Evolutionary conservation across 2,329 filamentous ascomycete genomes (phyloP).

Genomic region (Fusarium austroafricanum): DNA sequence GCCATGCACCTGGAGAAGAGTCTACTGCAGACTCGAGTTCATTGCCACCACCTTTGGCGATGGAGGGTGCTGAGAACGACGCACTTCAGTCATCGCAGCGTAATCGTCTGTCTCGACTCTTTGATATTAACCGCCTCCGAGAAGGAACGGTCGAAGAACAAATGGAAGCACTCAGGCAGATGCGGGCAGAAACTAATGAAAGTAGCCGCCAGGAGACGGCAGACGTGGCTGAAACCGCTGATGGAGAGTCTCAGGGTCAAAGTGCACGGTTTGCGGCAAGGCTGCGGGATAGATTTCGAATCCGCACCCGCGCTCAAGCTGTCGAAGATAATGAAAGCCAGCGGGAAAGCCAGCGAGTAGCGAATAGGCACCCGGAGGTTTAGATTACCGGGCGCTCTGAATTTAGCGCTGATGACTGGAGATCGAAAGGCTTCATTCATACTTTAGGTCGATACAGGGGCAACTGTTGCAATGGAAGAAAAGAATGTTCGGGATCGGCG

Average conservation of each 20-base stretch:
- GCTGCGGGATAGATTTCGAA: conserved; percentile 65
- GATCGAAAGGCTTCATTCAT: conserved; percentile 3
- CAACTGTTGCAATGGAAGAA: background rate
- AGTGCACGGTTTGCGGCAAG: conserved; percentile 60
- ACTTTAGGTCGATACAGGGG: background rate
- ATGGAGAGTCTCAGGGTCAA: conserved; percentile 53
- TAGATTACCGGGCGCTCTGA: background rate
- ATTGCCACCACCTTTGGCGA: conserved; percentile 56
- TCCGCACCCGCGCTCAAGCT: conserved; percentile 60
- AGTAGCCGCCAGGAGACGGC: conserved; percentile 31
- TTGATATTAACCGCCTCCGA: conserved; percentile 68
- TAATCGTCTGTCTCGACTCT: conserved; percentile 62
- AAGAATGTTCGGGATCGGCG: conserved; percentile 33
- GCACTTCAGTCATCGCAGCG: conserved; percentile 51
- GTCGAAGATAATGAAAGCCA: conserved; percentile 33
- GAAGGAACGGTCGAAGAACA: conserved; percentile 71
- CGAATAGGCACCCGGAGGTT: background rate
- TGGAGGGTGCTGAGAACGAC: conserved; percentile 54
- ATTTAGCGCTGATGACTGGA: background rate
- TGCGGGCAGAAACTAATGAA: conserved; percentile 47
- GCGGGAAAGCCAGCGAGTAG: background rate
- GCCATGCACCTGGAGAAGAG: conserved; percentile 31
- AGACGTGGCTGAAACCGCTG: conserved; percentile 31
- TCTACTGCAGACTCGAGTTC: conserved; percentile 40
- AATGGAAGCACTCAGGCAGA: conserved; percentile 67